Evolutionary conservation across 306 rosid genomes (phyloP).

Genomic region (Inga laurina): DNA sequence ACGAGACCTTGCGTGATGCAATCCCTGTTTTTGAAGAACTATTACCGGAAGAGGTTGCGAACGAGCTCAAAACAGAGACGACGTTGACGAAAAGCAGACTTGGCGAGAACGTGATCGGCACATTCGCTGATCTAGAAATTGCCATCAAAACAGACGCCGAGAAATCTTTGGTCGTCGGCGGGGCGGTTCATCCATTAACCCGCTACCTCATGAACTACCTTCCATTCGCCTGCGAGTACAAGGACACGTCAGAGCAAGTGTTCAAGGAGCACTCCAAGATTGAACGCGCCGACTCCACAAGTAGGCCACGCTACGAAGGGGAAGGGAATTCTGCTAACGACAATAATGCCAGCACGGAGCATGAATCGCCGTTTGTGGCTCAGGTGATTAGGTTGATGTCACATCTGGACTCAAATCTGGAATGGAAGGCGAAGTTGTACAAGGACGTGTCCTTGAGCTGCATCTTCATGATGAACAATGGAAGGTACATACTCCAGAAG

Average conservation of each 20-base stretch:
- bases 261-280: slow-evolving; percentile 50
- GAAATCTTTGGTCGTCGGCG: slow-evolving; percentile 45
- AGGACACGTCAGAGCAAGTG: slow-evolving; percentile 48
- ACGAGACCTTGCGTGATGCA: slow-evolving; percentile 51
- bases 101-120: slow-evolving; percentile 43
- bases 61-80: slow-evolving; percentile 49
- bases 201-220: slow-evolving; percentile 60
- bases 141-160: slow-evolving; percentile 39
- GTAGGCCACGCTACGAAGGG: slow-evolving; percentile 29
- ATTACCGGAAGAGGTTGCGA: slow-evolving; percentile 36
- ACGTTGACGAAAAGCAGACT: slow-evolving; percentile 39
- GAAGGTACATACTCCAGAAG: slow-evolving; percentile 82
- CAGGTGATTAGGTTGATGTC: slow-evolving; percentile 67
- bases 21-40: slow-evolving; percentile 32
- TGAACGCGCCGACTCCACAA: slow-evolving; percentile 51
- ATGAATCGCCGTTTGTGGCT: slow-evolving; percentile 42
- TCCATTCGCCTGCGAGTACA: slow-evolving; percentile 42
- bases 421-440: slow-evolving; percentile 62
- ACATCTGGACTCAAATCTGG: slow-evolving; percentile 59
- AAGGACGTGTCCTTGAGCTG: slow-evolving; percentile 56
- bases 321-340: neutral
- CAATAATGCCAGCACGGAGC: neutral
- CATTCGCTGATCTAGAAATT: slow-evolving; percentile 46
- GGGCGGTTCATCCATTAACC: slow-evolving; percentile 53
- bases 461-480: slow-evolving; percentile 95